Conservation (phyloP, 768 basidiomycete genomes). For the Calocera cornea region DNA sequence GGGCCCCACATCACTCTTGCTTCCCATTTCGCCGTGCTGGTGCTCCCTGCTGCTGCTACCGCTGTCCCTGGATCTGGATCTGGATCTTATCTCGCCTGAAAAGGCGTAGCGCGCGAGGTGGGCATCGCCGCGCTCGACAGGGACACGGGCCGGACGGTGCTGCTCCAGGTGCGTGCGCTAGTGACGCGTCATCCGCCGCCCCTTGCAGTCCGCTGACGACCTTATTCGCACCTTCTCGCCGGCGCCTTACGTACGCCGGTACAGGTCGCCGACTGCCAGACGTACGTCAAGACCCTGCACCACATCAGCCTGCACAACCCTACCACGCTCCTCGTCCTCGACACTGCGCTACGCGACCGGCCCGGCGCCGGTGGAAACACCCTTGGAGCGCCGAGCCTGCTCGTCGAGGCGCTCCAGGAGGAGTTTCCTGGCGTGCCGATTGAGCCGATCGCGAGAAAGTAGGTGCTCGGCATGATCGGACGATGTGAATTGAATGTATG, state of each 20-base stretch:
- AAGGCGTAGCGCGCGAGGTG: slow-evolving; percentile 60
- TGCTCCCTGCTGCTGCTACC: not conserved
- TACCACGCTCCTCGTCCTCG: slow-evolving; percentile 59
- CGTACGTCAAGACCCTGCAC: slow-evolving; percentile 77
- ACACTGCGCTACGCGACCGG: slow-evolving; percentile 33
- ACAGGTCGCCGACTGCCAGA: slow-evolving; percentile 73
- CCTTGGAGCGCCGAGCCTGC: slow-evolving; percentile 25
- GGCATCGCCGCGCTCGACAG: slow-evolving; percentile 78
- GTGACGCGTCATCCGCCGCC: not conserved
- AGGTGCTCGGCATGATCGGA: not conserved
- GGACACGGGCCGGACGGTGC: slow-evolving; percentile 57
- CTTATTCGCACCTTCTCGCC: not conserved
- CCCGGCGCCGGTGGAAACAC: slow-evolving; percentile 29
- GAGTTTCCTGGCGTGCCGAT: slow-evolving; percentile 57
- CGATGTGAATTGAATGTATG: not conserved
- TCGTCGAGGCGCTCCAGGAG: slow-evolving; percentile 59
- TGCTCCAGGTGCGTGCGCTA: slow-evolving; percentile 65
- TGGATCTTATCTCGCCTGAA: not conserved
- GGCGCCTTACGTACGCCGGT: not conserved
- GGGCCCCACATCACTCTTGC: not conserved
- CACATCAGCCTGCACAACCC: slow-evolving; percentile 72
- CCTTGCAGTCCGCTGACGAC: not conserved
- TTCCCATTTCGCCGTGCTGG: not conserved
- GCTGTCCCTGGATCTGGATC: too few relatives aligned
- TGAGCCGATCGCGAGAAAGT: slow-evolving; percentile 54